Conservation (phyloP, 2,329 filamentous ascomycete genomes). For the Achaetomium macrosporum region DNA sequence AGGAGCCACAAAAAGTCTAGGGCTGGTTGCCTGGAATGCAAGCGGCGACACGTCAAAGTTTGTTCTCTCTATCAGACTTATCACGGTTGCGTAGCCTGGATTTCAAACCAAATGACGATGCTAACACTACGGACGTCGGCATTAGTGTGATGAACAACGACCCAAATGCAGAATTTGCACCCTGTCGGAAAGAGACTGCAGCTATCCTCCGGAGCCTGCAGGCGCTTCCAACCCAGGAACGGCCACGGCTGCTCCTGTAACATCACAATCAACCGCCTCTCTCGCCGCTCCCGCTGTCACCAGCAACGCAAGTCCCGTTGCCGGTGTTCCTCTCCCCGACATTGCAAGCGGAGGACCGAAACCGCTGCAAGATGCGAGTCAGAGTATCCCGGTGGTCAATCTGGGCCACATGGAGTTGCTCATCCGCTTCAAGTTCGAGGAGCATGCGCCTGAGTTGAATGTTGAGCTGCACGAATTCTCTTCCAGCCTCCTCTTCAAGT, state of each 20-base stretch:
- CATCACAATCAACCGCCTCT: background rate
- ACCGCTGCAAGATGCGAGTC: background rate
- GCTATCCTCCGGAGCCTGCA: constrained; percentile 17
- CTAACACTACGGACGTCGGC: background rate
- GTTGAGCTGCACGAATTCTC: constrained; percentile 18
- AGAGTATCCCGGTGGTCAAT: constrained; percentile 20
- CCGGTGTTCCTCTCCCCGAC: constrained; percentile 17
- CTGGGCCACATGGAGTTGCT: constrained; percentile 27
- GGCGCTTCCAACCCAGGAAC: background rate
- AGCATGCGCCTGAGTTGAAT: constrained; percentile 20
- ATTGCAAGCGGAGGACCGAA: background rate
- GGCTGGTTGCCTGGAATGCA: constrained; percentile 29
- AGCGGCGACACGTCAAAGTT: constrained; percentile 24
- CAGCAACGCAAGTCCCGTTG: constrained; percentile 11
- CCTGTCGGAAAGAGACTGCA: constrained; percentile 25
- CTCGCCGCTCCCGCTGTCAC: background rate
- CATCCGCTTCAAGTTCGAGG: constrained; percentile 23
- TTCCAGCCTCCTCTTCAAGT: constrained; percentile 14
- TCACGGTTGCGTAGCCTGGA: too few species aligned
- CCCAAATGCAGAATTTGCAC: constrained; percentile 29
- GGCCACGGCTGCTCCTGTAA: background rate
- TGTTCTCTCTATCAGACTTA: background rate
- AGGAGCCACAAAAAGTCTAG: constrained; percentile 29
- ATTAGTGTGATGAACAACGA: constrained; percentile 25
- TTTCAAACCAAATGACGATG: background rate